A percentile compares a stretch with the other conserved stretches of the same genome.
Evolutionary conservation across 805 yeast species (phyloP).

Genomic region (Monosporozyma aerobia): DNA sequence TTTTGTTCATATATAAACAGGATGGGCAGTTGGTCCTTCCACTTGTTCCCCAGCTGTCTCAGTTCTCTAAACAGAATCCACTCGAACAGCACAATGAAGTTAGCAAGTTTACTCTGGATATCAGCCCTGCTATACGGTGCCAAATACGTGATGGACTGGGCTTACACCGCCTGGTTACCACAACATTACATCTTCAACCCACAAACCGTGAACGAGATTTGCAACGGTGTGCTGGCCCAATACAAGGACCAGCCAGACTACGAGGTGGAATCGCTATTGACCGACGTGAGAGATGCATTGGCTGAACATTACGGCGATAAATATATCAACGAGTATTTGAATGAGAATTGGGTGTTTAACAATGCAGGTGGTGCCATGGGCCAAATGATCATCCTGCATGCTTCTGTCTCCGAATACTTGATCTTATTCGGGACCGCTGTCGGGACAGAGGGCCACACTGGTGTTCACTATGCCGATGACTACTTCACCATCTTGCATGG

Average conservation of each 20-base stretch:
- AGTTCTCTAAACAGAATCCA: background rate
- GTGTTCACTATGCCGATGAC: slow-evolving; percentile 95
- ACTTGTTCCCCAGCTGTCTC: background rate
- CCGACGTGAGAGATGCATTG: slow-evolving; percentile 50
- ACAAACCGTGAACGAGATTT: slow-evolving; percentile 46
- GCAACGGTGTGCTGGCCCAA: slow-evolving; percentile 42
- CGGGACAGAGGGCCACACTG: slow-evolving; percentile 95
- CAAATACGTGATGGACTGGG: slow-evolving; percentile 17
- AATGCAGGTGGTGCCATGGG: slow-evolving; percentile 99
- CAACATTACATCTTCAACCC: slow-evolving; percentile 62
- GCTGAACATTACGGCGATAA: slow-evolving; percentile 62
- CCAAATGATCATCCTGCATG: slow-evolving; percentile 88
- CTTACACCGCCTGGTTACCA: slow-evolving; percentile 62
- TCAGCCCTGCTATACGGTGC: slow-evolving; percentile 9
- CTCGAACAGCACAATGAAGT: background rate
- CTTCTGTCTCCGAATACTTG: slow-evolving; percentile 85
- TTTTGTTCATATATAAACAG: background rate
- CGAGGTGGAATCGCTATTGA: slow-evolving; percentile 48
- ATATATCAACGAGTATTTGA: slow-evolving; percentile 58
- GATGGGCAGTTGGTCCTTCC: background rate
- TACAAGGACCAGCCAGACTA: slow-evolving; percentile 21
- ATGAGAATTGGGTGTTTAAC: slow-evolving; percentile 90
- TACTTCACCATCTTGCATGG: slow-evolving; percentile 88
- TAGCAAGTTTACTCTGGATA: background rate
- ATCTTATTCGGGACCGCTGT: slow-evolving; percentile 88